Conservation (phyloP, 768 basidiomycete genomes). For the Chlorophyllum brunneum region DNA sequence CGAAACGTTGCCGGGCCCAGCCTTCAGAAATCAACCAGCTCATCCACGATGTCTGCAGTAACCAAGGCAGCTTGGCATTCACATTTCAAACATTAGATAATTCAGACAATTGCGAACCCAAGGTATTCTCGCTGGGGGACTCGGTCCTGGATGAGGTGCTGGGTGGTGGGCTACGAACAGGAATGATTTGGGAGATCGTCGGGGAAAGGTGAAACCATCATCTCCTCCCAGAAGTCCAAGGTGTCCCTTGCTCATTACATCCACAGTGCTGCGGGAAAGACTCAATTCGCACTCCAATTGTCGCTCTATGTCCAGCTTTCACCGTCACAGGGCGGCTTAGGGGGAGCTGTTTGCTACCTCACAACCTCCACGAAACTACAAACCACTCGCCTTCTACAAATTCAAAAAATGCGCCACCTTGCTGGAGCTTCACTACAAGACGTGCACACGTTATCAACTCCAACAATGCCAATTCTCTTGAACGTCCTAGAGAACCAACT, state of each 20-base stretch:
- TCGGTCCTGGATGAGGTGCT: constrained; percentile 58
- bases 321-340: constrained; percentile 47
- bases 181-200: constrained; percentile 83
- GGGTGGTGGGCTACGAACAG: constrained; percentile 75
- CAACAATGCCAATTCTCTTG: constrained; percentile 50
- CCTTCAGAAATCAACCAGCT: constrained; percentile 46
- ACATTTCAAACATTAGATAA: constrained; percentile 38
- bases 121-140: constrained; percentile 75
- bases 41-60: constrained; percentile 45
- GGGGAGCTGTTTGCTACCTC: constrained; percentile 72
- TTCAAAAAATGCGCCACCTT: constrained; percentile 45
- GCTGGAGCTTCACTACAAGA: constrained; percentile 44
- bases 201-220: constrained; percentile 76
- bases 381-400: constrained; percentile 64
- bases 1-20: constrained; percentile 51
- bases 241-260: neutral
- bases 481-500: constrained; percentile 52
- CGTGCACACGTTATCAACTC: constrained; percentile 59
- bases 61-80: constrained; percentile 27
- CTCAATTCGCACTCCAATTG: constrained; percentile 84
- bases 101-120: constrained; percentile 31
- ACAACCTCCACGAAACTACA: constrained; percentile 69
- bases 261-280: constrained; percentile 88
- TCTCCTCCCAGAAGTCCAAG: constrained; percentile 11
- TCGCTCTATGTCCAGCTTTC: constrained; percentile 78